Percentiles rank a stretch among this genome's conserved stretches.
These are phyloP conservation scores for Amphibolis antarctica DNA, from an alignment of 106 monocot genomes.

Conservation along the genomic window DNA sequence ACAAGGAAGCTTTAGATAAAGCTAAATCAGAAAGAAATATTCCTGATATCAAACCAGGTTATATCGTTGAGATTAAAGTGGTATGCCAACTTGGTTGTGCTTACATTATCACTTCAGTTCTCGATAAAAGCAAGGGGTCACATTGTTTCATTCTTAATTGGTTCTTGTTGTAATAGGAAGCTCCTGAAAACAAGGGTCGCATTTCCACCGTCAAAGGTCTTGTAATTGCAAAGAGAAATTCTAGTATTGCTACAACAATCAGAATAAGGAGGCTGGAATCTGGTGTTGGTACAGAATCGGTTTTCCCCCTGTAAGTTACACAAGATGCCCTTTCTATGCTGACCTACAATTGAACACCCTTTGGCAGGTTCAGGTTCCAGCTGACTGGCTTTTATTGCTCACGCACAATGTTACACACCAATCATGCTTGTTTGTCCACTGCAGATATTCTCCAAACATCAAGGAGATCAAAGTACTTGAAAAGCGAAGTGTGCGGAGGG, in stretches of 20 bases:
- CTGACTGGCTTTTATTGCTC: too few relatives aligned
- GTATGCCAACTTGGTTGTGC: slow-evolving; percentile 17
- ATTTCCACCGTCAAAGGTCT: slow-evolving; percentile 72
- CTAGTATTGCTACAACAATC: slow-evolving; percentile 70
- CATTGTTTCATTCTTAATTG: not conserved
- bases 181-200: slow-evolving; percentile 87
- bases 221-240: slow-evolving; percentile 76
- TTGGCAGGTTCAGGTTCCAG: too few relatives aligned
- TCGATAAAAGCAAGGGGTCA: not conserved
- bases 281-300: slow-evolving; percentile 81
- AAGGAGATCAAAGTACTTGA: slow-evolving; percentile 77
- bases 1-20: slow-evolving; percentile 76
- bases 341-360: too few relatives aligned
- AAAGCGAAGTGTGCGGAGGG: slow-evolving; percentile 72
- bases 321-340: not conserved
- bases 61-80: slow-evolving; percentile 80
- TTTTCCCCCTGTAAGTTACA: slow-evolving; percentile 79
- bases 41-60: slow-evolving; percentile 73
- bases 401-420: too few relatives aligned
- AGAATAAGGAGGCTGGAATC: slow-evolving; percentile 70
- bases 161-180: slow-evolving; percentile 41
- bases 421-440: too few relatives aligned
- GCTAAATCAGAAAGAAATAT: slow-evolving; percentile 50
- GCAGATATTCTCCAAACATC: slow-evolving; percentile 91
- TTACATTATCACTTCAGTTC: not conserved